Evolutionary conservation across 2,329 filamentous ascomycete species (phyloP).

Genomic region (Fusarium coffeatum): DNA sequence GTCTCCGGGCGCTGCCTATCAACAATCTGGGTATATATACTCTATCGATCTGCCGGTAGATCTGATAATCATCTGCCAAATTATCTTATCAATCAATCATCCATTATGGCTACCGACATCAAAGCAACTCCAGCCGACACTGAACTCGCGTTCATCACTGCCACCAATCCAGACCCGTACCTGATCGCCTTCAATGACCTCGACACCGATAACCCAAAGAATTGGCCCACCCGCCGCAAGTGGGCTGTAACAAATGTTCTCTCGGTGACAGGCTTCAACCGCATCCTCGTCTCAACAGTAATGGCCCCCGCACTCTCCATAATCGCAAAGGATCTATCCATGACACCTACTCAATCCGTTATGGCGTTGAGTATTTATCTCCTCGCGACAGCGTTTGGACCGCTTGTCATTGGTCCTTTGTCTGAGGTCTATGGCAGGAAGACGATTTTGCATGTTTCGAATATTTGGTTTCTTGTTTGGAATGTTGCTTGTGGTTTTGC

Average conservation of each 20-base stretch:
- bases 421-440: conserved; percentile 63
- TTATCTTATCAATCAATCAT: neutral
- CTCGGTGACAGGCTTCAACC: conserved; percentile 62
- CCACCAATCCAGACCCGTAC: conserved; percentile 26
- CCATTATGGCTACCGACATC: neutral
- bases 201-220: conserved; percentile 53
- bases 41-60: rapidly evolving
- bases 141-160: neutral
- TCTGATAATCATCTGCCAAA: neutral
- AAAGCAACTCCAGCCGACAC: conserved; percentile 1
- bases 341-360: conserved; percentile 59
- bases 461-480: conserved; percentile 63
- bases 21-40: neutral
- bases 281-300: conserved; percentile 64
- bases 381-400: conserved; percentile 57
- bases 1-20: neutral
- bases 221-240: conserved; percentile 56
- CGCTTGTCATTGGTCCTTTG: conserved; percentile 57
- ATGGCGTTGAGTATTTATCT: conserved; percentile 60
- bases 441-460: conserved; percentile 56
- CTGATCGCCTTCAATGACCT: conserved; percentile 46
- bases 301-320: conserved; percentile 62
- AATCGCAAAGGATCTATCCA: conserved; percentile 64
- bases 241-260: conserved; percentile 63
- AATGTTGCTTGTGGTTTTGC: conserved; percentile 60